Percentiles rank a stretch among this genome's conserved stretches.
Conservation (phyloP, 352 stramenopile species). For the Thalassiosira mediterranea region DNA sequence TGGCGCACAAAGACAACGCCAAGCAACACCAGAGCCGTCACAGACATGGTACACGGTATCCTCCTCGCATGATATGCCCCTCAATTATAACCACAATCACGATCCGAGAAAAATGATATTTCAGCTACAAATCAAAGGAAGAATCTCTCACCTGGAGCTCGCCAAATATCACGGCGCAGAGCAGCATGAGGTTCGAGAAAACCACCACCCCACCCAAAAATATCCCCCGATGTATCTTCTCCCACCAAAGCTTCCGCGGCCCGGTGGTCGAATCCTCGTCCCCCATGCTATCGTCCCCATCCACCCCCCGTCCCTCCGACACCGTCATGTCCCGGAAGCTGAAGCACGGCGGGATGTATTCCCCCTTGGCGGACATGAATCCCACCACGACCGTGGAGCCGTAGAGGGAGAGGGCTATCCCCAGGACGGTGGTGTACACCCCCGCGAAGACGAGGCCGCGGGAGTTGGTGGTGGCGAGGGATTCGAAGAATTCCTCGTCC, state of each 20-base stretch:
- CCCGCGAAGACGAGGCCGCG: conserved; percentile 68
- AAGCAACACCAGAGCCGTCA: no score
- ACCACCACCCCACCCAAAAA: conserved; percentile 76
- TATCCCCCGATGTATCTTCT: conserved; percentile 68
- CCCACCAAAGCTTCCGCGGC: conserved; percentile 59
- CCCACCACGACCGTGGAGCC: conserved; percentile 77
- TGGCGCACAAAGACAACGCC: no score
- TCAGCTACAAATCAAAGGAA: no score
- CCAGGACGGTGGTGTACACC: conserved; percentile 70
- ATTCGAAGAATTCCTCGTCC: conserved; percentile 72
- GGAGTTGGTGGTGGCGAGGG: conserved; percentile 59
- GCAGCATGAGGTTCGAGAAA: conserved; percentile 79
- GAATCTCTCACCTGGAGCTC: conserved; percentile 78
- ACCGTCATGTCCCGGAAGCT: conserved; percentile 60
- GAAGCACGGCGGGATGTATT: conserved; percentile 82
- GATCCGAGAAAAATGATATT: no score
- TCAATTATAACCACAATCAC: no score
- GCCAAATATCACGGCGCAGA: conserved; percentile 81
- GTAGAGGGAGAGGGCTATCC: conserved; percentile 67
- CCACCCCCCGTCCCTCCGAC: conserved; percentile 18
- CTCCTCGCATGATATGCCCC: no score
- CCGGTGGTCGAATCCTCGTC: conserved; percentile 52
- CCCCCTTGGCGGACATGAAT: conserved; percentile 76
- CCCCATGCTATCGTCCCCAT: conserved; percentile 1
- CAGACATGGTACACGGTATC: no score